These are phyloP conservation scores for Verticillium klebahnii DNA, from an alignment of 2,329 filamentous ascomycete species.

Conservation along the genomic window DNA sequence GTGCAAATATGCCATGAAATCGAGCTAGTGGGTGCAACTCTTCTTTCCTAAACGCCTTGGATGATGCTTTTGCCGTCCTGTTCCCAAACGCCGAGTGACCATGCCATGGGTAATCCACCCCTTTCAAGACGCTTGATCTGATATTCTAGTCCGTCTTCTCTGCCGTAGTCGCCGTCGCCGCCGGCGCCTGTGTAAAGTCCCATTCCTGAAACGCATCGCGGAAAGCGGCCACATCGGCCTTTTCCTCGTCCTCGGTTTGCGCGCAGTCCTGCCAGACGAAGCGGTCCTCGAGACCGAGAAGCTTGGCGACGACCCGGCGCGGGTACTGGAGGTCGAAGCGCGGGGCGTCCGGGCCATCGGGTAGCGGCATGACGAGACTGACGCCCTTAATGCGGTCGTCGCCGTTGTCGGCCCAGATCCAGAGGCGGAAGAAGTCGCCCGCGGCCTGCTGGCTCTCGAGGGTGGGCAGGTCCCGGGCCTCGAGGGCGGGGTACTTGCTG, in stretches of 20 bases:
- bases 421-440: conserved; percentile 74
- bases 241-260: conserved; percentile 75
- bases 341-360: conserved; percentile 40
- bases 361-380: conserved; percentile 69
- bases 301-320: conserved; percentile 79
- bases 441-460: conserved; percentile 17
- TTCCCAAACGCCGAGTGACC: conserved; percentile 8
- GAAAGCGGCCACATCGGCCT: conserved; percentile 70
- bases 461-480: conserved; percentile 42
- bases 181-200: conserved; percentile 65
- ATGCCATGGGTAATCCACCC: conserved; percentile 1
- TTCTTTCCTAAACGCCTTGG: not conserved
- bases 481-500: conserved; percentile 47
- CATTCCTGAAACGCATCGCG: conserved; percentile 78
- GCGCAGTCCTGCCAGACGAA: conserved; percentile 79
- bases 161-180: not conserved
- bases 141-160: not conserved
- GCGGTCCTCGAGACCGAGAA: conserved; percentile 75
- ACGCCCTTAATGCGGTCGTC: conserved; percentile 56
- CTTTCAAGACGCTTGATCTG: not conserved
- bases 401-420: conserved; percentile 66
- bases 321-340: conserved; percentile 91
- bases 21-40: not conserved
- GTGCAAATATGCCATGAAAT: not conserved
- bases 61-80: not conserved